Evolutionary conservation across 371 early-diverging fungal genomes (phyloP).

Genomic region (Mucor saturninus): DNA sequence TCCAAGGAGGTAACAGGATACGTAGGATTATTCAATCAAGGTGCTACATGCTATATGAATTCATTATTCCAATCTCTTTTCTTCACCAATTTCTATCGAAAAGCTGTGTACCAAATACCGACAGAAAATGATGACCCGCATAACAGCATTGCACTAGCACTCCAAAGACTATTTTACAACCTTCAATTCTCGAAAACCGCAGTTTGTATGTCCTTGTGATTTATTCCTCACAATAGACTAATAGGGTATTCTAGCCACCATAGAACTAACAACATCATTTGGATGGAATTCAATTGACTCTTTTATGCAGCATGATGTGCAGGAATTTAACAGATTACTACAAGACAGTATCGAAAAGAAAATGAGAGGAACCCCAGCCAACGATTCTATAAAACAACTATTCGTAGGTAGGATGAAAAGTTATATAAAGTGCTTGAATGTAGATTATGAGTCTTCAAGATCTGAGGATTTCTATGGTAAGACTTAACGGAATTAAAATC

Average conservation of each 20-base stretch:
- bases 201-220: conserved; percentile 75
- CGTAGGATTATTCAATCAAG: conserved; percentile 96
- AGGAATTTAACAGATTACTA: conserved; percentile 92
- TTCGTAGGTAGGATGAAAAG: conserved; percentile 95
- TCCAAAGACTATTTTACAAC: conserved; percentile 94
- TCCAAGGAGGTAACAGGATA: conserved; percentile 90
- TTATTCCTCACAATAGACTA: conserved; percentile 73
- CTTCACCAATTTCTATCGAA: conserved; percentile 93
- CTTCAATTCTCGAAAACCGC: conserved; percentile 73
- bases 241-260: conserved; percentile 75
- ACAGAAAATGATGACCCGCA: conserved; percentile 86
- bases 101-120: conserved; percentile 89
- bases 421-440: conserved; percentile 90
- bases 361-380: conserved; percentile 80
- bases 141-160: conserved; percentile 82
- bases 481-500: background rate
- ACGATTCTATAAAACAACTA: conserved; percentile 82
- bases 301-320: conserved; percentile 96
- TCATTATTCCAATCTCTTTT: conserved; percentile 97
- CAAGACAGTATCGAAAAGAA: conserved; percentile 92
- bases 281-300: conserved; percentile 87
- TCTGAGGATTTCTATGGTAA: conserved; percentile 61
- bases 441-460: conserved; percentile 88
- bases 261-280: conserved; percentile 74
- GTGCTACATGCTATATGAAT: conserved; percentile 99